Base-by-base conservation (phyloP, 495 filamentous ascomycete genomes). In the Penicillium tannophilum region DNA sequence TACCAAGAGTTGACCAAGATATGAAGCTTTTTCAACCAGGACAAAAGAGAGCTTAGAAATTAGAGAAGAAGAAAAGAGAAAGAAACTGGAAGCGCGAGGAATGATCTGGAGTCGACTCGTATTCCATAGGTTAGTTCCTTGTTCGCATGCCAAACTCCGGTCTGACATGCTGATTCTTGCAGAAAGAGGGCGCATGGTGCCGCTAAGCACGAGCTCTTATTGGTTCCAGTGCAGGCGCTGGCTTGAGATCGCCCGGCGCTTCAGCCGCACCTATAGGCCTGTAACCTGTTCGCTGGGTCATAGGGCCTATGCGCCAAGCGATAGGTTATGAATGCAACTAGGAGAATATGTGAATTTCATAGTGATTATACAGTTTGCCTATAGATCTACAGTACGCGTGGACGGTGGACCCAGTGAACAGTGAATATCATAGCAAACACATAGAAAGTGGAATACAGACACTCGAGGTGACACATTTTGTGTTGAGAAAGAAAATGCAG, bases 401-500 rank as follows among this genome's bases (percentile, higher is more conserved):
- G 28, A 28, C 6, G 6, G 6, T 33, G 33, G 33, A 36, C 16
- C 39, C 39, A 41, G 39, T 41, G 16, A 17, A 55, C 31, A 35
- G 46, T 24, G 53, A 55, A 46, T 47, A 55, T 19, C 42, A 33
- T 24, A 46, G 6, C 20, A 47, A 55, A 45, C 26, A 35, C 30
- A 10, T 41, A 41, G 17, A 26, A 36, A 17, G 24, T 52, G 19
- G 52, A 54, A 31, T 51, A 44, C 45, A 50, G 35, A 33, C 42
- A 46, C 54, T 56, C 33, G 47, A 51, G n/a, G 45, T 45, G 36
- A 53, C 51, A 59, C 46, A 39, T 58, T 55, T 59, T 54, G 52
- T 50, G n/a, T 20, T 17, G 7, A 54, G 51, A 46, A 62, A 28
- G 48, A 48, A 59, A 61, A 61, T 55, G 56, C 48, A 62, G 49